These are phyloP conservation scores for Venturia aucupariae DNA, from an alignment of 2,329 filamentous ascomycete species.

Conservation along the genomic window DNA sequence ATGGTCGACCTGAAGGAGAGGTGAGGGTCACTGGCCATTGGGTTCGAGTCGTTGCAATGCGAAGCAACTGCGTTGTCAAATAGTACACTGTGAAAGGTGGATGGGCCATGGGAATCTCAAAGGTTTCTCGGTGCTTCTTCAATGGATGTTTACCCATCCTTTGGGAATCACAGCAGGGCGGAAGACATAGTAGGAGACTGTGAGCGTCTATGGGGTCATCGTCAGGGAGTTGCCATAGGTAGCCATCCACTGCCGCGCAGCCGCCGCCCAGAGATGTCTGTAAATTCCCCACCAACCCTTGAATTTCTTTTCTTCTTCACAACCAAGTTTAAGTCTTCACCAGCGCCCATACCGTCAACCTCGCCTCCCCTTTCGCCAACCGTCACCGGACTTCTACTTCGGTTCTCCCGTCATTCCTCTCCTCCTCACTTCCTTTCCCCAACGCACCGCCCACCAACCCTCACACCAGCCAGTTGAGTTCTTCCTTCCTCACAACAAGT, in stretches of 20 bases:
- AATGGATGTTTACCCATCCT: not conserved
- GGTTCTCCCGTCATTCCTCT: not conserved
- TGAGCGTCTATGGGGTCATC: not conserved
- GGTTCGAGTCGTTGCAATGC: not conserved
- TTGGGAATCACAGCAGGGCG: not conserved
- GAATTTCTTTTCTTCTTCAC: not conserved
- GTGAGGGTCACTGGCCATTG: not conserved
- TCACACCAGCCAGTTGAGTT: not conserved
- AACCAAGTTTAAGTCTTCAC: not conserved
- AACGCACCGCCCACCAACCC: not conserved
- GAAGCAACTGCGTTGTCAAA: not conserved
- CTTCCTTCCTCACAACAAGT: not conserved
- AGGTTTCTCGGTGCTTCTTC: not conserved
- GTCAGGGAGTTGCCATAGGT: not conserved
- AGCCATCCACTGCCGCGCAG: not conserved
- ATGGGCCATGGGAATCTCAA: not conserved
- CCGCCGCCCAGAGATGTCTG: not conserved
- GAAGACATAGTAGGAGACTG: not conserved
- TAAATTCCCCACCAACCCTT: not conserved
- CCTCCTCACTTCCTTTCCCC: not conserved
- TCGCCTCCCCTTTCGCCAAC: no score
- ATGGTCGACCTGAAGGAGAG: not conserved
- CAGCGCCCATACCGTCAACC: not conserved
- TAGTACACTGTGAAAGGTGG: not conserved
- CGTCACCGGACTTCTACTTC: not conserved